Evolutionary conservation across 495 filamentous ascomycete genomes (phyloP).

Genomic region (Penicillium lividum): DNA sequence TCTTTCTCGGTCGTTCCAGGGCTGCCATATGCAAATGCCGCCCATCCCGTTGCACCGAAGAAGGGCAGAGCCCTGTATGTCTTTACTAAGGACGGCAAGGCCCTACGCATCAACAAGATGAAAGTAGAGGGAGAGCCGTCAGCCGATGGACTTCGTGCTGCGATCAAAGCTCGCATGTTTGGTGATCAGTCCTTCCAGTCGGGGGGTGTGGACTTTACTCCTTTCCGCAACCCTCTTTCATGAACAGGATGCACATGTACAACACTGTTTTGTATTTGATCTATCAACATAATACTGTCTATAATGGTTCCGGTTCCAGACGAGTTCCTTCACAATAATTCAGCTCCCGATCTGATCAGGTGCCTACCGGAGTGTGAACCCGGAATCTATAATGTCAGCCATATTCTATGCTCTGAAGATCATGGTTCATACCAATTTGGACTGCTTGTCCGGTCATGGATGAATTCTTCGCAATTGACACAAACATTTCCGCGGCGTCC

Average conservation of each 20-base stretch:
- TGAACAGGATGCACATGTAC: conserved; percentile 20
- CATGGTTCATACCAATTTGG: conserved; percentile 47
- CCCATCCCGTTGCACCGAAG: conserved; percentile 28
- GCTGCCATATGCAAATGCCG: conserved; percentile 38
- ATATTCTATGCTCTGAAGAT: conserved; percentile 4
- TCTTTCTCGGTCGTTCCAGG: conserved; percentile 36
- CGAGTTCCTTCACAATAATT: not conserved
- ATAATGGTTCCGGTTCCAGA: not conserved
- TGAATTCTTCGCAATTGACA: conserved; percentile 54
- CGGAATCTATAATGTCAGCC: conserved; percentile 35
- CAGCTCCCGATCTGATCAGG: not conserved
- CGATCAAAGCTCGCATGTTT: conserved; percentile 46
- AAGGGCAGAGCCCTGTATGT: conserved; percentile 39
- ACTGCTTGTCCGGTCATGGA: conserved; percentile 60
- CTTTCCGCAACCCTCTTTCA: conserved; percentile 41
- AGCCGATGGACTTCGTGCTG: conserved; percentile 40
- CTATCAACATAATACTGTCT: conserved; percentile 25
- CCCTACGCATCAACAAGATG: conserved; percentile 40
- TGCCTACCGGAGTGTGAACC: conserved; percentile 31
- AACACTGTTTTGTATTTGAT: conserved; percentile 11
- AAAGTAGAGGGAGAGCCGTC: conserved; percentile 47
- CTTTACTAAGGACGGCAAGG: conserved; percentile 39
- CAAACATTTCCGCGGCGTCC: conserved; percentile 54
- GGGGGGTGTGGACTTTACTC: conserved; percentile 30
- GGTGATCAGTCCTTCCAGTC: conserved; percentile 32